These are phyloP conservation scores for Microsporum audouinii DNA, from an alignment of 2,329 filamentous ascomycete species.

Conservation along the genomic window DNA sequence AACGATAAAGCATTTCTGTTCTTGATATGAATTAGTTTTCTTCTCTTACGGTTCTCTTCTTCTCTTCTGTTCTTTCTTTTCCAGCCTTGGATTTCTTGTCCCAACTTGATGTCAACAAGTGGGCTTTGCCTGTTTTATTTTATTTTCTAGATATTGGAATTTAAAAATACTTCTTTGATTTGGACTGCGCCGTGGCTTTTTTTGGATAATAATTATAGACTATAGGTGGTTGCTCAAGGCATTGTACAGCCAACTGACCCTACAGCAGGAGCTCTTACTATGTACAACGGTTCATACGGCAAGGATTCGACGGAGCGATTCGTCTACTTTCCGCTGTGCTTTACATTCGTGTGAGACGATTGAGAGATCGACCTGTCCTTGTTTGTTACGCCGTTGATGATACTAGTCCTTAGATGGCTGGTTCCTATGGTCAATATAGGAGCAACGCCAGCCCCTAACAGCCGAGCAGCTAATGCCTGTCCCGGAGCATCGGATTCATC, in stretches of 20 bases:
- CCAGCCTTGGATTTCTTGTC: neutral
- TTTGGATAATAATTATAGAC: neutral
- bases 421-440: neutral
- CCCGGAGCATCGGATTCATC: neutral
- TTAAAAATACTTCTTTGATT: neutral
- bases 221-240: neutral
- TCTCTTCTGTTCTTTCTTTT: neutral
- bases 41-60: neutral
- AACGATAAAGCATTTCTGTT: slow-evolving; percentile 1
- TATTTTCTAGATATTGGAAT: neutral
- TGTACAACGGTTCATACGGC: no score
- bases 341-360: no score
- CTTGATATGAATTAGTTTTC: slow-evolving; percentile 1
- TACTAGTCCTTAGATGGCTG: neutral
- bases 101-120: neutral
- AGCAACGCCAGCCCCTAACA: neutral
- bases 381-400: no score
- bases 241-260: neutral
- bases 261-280: no score
- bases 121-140: neutral
- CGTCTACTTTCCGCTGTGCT: no score
- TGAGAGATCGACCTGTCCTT: no score
- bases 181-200: neutral
- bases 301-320: no score
- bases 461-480: neutral